These are phyloP conservation scores for Endothia cerciana DNA, from an alignment of 2,329 filamentous ascomycete genomes.

Conservation along the genomic window DNA sequence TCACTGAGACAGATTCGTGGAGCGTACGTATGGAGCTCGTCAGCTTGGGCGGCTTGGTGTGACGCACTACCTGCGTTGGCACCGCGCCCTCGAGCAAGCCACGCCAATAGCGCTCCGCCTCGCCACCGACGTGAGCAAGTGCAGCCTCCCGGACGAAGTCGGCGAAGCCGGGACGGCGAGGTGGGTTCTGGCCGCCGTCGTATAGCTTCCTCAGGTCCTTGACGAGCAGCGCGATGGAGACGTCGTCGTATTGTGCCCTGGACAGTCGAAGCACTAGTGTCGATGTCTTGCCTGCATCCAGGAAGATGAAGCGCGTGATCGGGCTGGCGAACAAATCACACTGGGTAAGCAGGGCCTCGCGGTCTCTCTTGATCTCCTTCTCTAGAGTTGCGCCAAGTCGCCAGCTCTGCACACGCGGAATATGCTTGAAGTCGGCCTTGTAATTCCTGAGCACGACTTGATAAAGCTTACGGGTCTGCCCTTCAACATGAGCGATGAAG, in stretches of 20 bases:
- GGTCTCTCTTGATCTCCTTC: slow-evolving; percentile 49
- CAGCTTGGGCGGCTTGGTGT: slow-evolving; percentile 45
- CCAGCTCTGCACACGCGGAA: slow-evolving; percentile 44
- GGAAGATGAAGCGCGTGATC: slow-evolving; percentile 53
- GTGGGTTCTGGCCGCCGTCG: slow-evolving; percentile 39
- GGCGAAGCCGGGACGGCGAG: slow-evolving; percentile 49
- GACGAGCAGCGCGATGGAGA: slow-evolving; percentile 49
- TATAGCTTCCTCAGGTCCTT: slow-evolving; percentile 55
- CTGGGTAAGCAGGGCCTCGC: slow-evolving; percentile 32
- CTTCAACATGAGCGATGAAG: slow-evolving; percentile 47
- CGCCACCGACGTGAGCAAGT: slow-evolving; percentile 39
- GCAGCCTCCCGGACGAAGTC: slow-evolving; percentile 50
- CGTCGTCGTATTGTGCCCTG: slow-evolving; percentile 53
- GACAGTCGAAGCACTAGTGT: slow-evolving; percentile 53
- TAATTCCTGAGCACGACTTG: slow-evolving; percentile 52
- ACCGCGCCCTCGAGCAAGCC: slow-evolving; percentile 46
- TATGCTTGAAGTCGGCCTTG: slow-evolving; percentile 48
- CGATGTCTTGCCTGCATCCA: slow-evolving; percentile 53
- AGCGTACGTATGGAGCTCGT: slow-evolving; percentile 46
- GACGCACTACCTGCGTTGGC: slow-evolving; percentile 51
- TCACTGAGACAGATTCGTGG: slow-evolving; percentile 45
- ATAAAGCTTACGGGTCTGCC: slow-evolving; percentile 47
- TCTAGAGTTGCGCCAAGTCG: slow-evolving; percentile 44
- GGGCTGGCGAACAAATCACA: slow-evolving; percentile 48
- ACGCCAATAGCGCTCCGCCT: slow-evolving; percentile 44